These are phyloP conservation scores for Auricularia sp. DNA, from an alignment of 768 basidiomycete species.

Conservation along the genomic window DNA sequence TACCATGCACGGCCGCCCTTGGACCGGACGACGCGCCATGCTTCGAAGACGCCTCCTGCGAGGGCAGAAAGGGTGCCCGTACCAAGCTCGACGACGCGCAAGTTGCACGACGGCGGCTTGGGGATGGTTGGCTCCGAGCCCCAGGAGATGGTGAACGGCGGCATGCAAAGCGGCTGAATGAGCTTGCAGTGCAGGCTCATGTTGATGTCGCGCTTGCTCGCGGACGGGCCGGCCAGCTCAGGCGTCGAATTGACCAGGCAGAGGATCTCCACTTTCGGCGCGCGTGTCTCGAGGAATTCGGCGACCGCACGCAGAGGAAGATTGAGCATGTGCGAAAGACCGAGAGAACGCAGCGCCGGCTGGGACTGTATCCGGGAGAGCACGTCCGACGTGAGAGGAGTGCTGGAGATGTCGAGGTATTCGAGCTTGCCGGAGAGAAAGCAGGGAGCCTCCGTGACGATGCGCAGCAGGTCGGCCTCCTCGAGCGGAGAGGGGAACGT, in stretches of 20 bases:
- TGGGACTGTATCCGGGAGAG: conserved; percentile 47
- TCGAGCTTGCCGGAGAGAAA: conserved; percentile 64
- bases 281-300: conserved; percentile 57
- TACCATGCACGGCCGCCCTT: conserved; percentile 96
- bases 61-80: conserved; percentile 58
- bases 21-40: conserved; percentile 84
- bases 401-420: conserved; percentile 85
- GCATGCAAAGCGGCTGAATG: conserved; percentile 69
- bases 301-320: conserved; percentile 58
- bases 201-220: conserved; percentile 26
- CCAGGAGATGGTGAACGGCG: conserved; percentile 60
- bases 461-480: conserved; percentile 50
- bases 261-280: conserved; percentile 74
- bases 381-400: conserved; percentile 54
- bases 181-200: conserved; percentile 55
- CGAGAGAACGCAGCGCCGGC: conserved; percentile 72
- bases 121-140: conserved; percentile 15
- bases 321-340: conserved; percentile 74
- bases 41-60: conserved; percentile 59
- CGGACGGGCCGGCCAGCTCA: conserved; percentile 52
- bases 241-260: conserved; percentile 70
- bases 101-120: conserved; percentile 42
- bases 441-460: conserved; percentile 68
- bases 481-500: conserved; percentile 71
- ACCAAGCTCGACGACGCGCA: conserved; percentile 84